These are phyloP conservation scores for Colletotrichum sp. DNA, from an alignment of 2,329 filamentous ascomycete genomes.

Conservation along the genomic window DNA sequence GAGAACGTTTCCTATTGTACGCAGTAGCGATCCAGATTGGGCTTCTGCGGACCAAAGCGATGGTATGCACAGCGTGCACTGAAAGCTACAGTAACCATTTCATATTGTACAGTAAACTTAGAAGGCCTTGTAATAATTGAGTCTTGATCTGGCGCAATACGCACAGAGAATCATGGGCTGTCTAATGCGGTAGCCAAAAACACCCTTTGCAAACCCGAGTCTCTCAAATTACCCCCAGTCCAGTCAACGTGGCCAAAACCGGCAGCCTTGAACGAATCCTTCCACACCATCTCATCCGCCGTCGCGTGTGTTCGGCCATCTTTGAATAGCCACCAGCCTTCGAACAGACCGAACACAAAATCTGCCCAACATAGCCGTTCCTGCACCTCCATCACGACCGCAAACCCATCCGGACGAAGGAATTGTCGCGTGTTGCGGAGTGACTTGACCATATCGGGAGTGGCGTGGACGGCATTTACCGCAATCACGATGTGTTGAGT, in stretches of 20 bases:
- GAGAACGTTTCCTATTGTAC: background rate
- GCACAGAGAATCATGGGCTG: background rate
- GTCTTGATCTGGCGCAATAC: background rate
- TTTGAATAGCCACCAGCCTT: constrained; percentile 43
- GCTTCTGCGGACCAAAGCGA: background rate
- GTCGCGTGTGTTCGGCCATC: constrained; percentile 28
- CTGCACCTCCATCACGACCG: constrained; percentile 40
- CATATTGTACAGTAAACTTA: background rate
- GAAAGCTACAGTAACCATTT: background rate
- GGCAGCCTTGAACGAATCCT: background rate
- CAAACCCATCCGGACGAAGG: constrained; percentile 35
- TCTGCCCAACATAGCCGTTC: constrained; percentile 32
- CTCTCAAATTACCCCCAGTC: constrained; percentile 18
- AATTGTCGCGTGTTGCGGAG: constrained; percentile 25
- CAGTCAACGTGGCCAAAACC: constrained; percentile 25
- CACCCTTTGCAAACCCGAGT: background rate
- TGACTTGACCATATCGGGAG: constrained; percentile 24
- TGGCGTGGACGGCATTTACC: constrained; percentile 39
- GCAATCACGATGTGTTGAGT: constrained; percentile 36
- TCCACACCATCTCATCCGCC: background rate
- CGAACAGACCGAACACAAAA: constrained; percentile 38
- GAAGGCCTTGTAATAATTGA: background rate
- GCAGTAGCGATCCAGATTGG: background rate
- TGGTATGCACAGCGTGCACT: background rate
- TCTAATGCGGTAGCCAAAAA: background rate